A percentile compares a stretch with the other conserved stretches of the same genome.
phyloP scores from a whole-genome alignment of 257 asterid genomes.

The Galeopsis tetrahit region DNA sequence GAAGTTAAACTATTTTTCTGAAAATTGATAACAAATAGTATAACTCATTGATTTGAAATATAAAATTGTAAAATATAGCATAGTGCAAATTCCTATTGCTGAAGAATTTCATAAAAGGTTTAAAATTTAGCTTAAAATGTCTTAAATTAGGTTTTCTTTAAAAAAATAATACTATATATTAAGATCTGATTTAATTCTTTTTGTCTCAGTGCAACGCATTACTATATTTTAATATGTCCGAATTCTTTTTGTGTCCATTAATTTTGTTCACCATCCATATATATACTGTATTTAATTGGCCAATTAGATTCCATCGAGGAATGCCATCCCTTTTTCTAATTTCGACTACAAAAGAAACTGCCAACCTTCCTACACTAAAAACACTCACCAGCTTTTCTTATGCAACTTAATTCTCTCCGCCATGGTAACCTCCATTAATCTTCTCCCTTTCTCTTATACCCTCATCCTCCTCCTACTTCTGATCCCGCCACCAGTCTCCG shows the following conservation, averaged over 20 bases:
- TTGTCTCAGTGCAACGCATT: too few species aligned
- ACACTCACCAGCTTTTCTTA: not conserved
- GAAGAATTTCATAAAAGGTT: too few species aligned
- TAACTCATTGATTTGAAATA: not conserved
- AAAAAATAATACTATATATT: too few species aligned
- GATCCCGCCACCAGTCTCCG: constrained; percentile 24
- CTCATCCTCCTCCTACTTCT: constrained; percentile 31
- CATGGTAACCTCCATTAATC: constrained; percentile 28
- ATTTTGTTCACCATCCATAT: constrained; percentile 42
- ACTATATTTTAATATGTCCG: not conserved
- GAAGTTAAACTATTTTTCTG: too few species aligned
- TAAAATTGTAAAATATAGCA: too few species aligned
- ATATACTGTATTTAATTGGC: constrained; percentile 34
- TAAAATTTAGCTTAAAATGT: too few species aligned
- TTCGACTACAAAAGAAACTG: constrained; percentile 33
- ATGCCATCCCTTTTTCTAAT: constrained; percentile 26
- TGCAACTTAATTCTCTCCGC: not conserved
- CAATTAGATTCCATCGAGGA: constrained; percentile 33
- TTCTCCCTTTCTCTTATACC: not conserved
- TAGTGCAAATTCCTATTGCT: too few species aligned
- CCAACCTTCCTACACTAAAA: constrained; percentile 12
- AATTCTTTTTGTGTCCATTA: not conserved
- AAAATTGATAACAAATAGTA: too few species aligned
- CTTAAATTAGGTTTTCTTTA: too few species aligned
- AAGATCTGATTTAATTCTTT: too few species aligned